Percentiles rank a stretch among this genome's conserved stretches.
These are phyloP conservation scores for Candida gorgasii DNA, from an alignment of 805 yeast species.

Conservation along the genomic window DNA sequence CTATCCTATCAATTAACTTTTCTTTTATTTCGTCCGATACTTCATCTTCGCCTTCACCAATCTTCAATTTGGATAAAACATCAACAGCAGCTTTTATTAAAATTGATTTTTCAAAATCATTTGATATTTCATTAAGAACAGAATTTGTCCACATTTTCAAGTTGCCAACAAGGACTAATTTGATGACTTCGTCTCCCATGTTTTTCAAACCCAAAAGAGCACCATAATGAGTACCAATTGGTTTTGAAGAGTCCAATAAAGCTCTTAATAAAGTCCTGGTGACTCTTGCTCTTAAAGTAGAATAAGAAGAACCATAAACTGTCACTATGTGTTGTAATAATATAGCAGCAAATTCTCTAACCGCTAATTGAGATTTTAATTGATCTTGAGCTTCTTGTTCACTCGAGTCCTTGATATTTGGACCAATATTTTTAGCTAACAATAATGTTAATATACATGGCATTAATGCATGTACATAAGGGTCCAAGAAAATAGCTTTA, in stretches of 20 bases:
- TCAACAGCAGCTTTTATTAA: slow-evolving; percentile 52
- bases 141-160: slow-evolving; percentile 74
- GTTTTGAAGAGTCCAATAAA: slow-evolving; percentile 78
- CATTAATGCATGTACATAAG: slow-evolving; percentile 93
- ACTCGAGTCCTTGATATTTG: slow-evolving; percentile 37
- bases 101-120: slow-evolving; percentile 45
- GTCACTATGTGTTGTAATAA: slow-evolving; percentile 75
- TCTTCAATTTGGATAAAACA: slow-evolving; percentile 51
- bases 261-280: slow-evolving; percentile 92
- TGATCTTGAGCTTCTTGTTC: slow-evolving; percentile 27
- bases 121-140: slow-evolving; percentile 48
- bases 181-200: slow-evolving; percentile 83
- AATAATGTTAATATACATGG: slow-evolving; percentile 92
- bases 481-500: slow-evolving; percentile 84
- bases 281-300: slow-evolving; percentile 88
- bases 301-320: slow-evolving; percentile 80
- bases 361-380: slow-evolving; percentile 49
- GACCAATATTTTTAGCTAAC: slow-evolving; percentile 86
- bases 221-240: slow-evolving; percentile 90
- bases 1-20: slow-evolving; percentile 60
- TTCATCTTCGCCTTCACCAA: slow-evolving; percentile 30
- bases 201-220: slow-evolving; percentile 81
- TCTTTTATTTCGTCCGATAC: slow-evolving; percentile 32
- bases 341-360: slow-evolving; percentile 87
- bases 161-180: slow-evolving; percentile 83